Percentiles rank a stretch among this genome's conserved stretches.
These are phyloP conservation scores for Globisporangium parvum DNA, from an alignment of 352 stramenopile species.

Conservation along the genomic window DNA sequence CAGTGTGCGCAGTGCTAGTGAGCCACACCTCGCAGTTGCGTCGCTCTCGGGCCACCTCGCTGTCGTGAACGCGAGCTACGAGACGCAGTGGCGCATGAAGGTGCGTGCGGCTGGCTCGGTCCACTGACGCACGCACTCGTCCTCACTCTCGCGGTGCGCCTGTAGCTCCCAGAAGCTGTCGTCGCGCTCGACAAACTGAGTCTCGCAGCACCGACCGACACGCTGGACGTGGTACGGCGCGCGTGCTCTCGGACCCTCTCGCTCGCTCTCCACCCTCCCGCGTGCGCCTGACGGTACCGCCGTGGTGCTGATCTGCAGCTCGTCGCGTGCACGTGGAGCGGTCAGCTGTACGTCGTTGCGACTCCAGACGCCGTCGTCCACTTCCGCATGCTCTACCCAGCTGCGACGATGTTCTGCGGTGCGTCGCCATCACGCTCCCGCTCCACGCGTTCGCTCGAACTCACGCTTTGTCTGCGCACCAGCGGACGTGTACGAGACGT, in stretches of 20 bases:
- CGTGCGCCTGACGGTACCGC: background rate
- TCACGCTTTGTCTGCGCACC: background rate
- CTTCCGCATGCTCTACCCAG: constrained; percentile 62
- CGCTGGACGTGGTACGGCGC: constrained; percentile 7
- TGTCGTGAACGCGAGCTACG: constrained; percentile 27
- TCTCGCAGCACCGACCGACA: background rate
- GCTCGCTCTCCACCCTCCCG: background rate
- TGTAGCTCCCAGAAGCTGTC: constrained; percentile 48
- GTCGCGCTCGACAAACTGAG: constrained; percentile 42
- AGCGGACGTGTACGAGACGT: constrained; percentile 33
- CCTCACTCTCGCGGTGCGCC: too few species aligned
- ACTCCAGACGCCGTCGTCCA: constrained; percentile 34
- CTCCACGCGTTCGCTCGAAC: background rate
- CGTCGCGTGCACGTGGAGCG: constrained; percentile 68
- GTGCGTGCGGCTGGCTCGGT: constrained; percentile 24
- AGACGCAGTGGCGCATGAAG: constrained; percentile 42
- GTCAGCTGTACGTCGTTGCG: constrained; percentile 44
- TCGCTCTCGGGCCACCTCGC: constrained; percentile 32
- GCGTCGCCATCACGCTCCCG: constrained; percentile 4
- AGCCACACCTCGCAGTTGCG: constrained; percentile 26
- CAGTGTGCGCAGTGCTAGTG: constrained; percentile 19
- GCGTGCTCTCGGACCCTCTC: background rate
- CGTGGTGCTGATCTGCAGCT: constrained; percentile 22
- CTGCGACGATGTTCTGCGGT: constrained; percentile 64
- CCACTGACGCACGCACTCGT: background rate